Percentiles rank a stretch among this genome's conserved stretches.
Evolutionary conservation across 352 stramenopile genomes (phyloP).

Genomic region (Globisporangium yorkense): DNA sequence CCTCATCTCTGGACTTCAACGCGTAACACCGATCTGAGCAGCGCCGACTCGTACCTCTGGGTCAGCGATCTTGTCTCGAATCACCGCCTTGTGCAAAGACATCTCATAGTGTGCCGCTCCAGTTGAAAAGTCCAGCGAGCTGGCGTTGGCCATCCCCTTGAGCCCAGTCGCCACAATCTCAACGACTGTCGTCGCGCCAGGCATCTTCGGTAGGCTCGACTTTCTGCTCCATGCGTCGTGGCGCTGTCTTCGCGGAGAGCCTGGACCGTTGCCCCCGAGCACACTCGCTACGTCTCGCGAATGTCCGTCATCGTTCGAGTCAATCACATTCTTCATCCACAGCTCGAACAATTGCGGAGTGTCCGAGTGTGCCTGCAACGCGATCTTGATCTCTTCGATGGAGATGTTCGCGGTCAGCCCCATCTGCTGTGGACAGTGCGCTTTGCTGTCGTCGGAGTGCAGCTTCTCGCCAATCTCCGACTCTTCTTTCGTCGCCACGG

Average conservation of each 20-base stretch:
- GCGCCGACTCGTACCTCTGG: constrained; percentile 22
- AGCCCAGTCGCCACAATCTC: constrained; percentile 26
- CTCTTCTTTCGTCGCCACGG: constrained; percentile 9
- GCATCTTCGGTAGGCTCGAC: constrained; percentile 8
- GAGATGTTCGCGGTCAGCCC: constrained; percentile 18
- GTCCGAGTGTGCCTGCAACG: constrained; percentile 37
- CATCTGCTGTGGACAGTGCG: not conserved
- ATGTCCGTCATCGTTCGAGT: constrained; percentile 12
- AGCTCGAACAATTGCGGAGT: constrained; percentile 38
- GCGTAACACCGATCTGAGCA: not conserved
- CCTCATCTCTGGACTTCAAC: not conserved
- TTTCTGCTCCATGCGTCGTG: constrained; percentile 11
- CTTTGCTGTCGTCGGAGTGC: not conserved
- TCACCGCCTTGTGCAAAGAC: constrained; percentile 30
- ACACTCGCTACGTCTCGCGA: constrained; percentile 8
- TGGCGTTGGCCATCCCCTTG: constrained; percentile 15
- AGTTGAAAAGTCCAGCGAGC: constrained; percentile 6
- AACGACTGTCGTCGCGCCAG: constrained; percentile 19
- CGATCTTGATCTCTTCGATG: constrained; percentile 46
- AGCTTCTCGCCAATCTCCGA: not conserved
- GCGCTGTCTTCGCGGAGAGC: constrained; percentile 16
- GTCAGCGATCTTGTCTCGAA: constrained; percentile 45
- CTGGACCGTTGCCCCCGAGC: constrained; percentile 9
- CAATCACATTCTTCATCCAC: constrained; percentile 38
- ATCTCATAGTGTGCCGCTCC: constrained; percentile 28